phyloP scores from a whole-genome alignment of 305 asterid genomes.

The Fraxinus angustifolia region DNA sequence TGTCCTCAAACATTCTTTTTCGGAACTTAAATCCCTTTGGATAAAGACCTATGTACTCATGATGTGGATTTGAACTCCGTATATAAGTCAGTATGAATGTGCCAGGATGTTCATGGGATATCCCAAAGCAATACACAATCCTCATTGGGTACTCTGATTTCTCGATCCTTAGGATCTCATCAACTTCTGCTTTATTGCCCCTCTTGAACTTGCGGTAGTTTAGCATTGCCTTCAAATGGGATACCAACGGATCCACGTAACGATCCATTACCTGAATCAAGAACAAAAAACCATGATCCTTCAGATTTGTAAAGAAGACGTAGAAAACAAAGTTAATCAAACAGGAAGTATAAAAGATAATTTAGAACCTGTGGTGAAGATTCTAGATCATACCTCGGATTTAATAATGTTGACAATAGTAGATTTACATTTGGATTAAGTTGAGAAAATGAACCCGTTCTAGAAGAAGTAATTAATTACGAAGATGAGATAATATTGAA shows the following conservation, averaged over 20 bases:
- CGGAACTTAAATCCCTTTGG: slow-evolving; percentile 94
- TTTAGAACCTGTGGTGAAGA: not conserved
- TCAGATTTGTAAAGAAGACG: not conserved
- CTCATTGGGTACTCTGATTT: slow-evolving; percentile 83
- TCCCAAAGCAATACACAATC: slow-evolving; percentile 85
- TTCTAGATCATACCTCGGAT: not conserved
- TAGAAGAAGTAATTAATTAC: not conserved
- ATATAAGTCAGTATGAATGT: slow-evolving; percentile 87
- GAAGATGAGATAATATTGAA: not conserved
- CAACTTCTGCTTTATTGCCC: slow-evolving; percentile 82
- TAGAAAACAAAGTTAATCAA: not conserved
- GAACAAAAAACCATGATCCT: not conserved
- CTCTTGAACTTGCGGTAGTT: slow-evolving; percentile 78
- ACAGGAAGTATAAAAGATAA: not conserved
- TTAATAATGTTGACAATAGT: not conserved
- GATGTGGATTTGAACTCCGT: slow-evolving; percentile 88
- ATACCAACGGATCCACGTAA: slow-evolving; percentile 90
- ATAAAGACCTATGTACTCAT: slow-evolving; percentile 84
- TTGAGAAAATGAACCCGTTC: not conserved
- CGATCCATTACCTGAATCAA: slow-evolving; percentile 86
- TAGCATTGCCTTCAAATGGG: slow-evolving; percentile 84
- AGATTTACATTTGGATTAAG: not conserved
- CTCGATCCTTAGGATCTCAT: slow-evolving; percentile 68
- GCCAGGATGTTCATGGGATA: slow-evolving; percentile 96
- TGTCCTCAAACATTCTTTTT: slow-evolving; percentile 83